phyloP scores from a whole-genome alignment of 306 rosid species.

The Citrullus colocynthis region DNA sequence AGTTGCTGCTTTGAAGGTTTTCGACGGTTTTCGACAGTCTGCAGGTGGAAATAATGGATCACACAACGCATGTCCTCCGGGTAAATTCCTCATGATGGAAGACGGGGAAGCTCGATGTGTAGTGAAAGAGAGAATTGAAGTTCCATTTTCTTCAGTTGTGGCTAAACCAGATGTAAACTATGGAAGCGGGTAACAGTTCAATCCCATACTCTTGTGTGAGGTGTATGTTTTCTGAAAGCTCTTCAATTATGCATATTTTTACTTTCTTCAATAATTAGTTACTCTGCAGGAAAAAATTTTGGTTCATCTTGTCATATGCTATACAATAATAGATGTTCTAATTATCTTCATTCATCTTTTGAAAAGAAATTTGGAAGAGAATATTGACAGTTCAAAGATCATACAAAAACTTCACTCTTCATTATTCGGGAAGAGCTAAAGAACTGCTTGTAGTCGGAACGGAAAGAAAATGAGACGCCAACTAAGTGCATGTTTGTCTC shows the following conservation, averaged over 20 bases:
- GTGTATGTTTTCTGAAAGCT: background rate
- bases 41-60: slow-evolving; percentile 22
- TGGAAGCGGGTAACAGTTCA: slow-evolving; percentile 57
- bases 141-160: slow-evolving; percentile 68
- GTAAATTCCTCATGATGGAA: slow-evolving; percentile 54
- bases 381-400: background rate
- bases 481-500: background rate
- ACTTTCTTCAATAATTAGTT: background rate
- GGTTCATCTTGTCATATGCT: background rate
- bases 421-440: background rate
- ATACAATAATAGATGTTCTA: background rate
- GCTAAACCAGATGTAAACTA: slow-evolving; percentile 88
- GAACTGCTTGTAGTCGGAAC: background rate
- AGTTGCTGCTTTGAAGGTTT: slow-evolving; percentile 21
- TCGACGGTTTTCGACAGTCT: slow-evolving; percentile 22
- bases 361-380: background rate
- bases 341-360: background rate
- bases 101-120: slow-evolving; percentile 69
- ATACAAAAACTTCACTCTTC: background rate
- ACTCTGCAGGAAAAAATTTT: background rate
- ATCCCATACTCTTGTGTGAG: background rate
- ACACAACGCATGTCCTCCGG: slow-evolving; percentile 50
- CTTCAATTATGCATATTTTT: background rate
- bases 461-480: background rate
- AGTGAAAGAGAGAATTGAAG: slow-evolving; percentile 94